Evolutionary conservation across 495 filamentous ascomycete species (phyloP), one percentile per base, ranked within the genome.

Genomic region (Oleoguttula mirabilis): DNA sequence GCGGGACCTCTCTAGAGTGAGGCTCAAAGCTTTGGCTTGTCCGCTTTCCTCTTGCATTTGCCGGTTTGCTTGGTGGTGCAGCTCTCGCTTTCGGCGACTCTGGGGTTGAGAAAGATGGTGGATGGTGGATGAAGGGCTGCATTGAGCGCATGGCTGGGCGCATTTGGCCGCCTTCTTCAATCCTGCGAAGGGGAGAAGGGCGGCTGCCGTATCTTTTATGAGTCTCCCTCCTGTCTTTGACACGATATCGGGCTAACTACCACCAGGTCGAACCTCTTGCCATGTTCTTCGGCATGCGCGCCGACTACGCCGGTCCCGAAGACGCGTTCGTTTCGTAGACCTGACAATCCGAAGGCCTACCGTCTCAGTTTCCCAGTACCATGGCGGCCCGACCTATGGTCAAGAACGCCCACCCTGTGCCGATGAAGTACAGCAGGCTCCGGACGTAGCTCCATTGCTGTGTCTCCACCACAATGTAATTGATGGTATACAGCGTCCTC

Each of bases 1-100:
- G 54, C 65, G 70, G 86, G 86, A 85, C 84, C 83, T 88, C 85
- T 87, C 82, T 77, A 54, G 82, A 77, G 83, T 86, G 85, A 82
- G 84, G 68, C 76, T 94, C 86, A 94, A 88, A 86, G 86, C 66
- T 77, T 83, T 66, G 86, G 73, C 86, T 88, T 90, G 83, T 92
- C 85, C 66, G 73, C 59, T 45, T 11, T n/a, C n/a, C 21, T 21
- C 8, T 32, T 21, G 43, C 21, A 19, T 27, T 14, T 48, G 44
- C 37, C 44, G 44, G 38, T 48, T 14, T 21, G 15, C 24, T 41
- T n/a, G 7, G 14, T 15, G 8, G 28, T 17, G 28, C 20, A 19
- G 15, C 11, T 21, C 16, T 36, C 21, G 32, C 32, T 36, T 35
- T 4, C 7, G 11, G 21, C 24, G n/a, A 30, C 7, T 16, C 40